These are phyloP conservation scores for Toxicodendron radicans DNA, from an alignment of 345 rosid species.

Conservation along the genomic window DNA sequence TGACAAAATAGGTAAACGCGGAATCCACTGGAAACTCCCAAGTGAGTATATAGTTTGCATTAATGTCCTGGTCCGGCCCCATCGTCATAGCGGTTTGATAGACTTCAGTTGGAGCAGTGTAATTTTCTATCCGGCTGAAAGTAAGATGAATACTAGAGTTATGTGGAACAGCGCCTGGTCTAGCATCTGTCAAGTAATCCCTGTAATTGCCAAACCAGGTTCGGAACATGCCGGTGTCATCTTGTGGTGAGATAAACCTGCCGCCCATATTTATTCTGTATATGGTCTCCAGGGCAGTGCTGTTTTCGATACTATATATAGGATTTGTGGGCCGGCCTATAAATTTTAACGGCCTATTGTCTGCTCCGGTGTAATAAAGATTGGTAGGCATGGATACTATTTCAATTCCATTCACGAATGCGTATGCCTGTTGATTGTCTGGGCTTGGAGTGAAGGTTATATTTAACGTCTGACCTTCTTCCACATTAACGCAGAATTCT, in stretches of 20 bases:
- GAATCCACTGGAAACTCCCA: constrained; percentile 47
- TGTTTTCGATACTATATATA: neutral
- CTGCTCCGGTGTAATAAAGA: neutral
- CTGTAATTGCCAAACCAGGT: constrained; percentile 6
- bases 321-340: neutral
- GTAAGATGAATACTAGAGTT: neutral
- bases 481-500: neutral
- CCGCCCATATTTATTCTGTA: constrained; percentile 38
- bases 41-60: constrained; percentile 29
- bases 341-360: no score
- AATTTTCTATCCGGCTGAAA: constrained; percentile 9
- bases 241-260: fast-evolving
- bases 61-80: constrained; percentile 14
- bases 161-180: neutral
- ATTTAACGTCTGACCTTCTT: no score
- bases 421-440: neutral
- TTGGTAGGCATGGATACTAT: constrained; percentile 1
- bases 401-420: neutral
- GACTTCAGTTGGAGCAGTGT: constrained; percentile 35
- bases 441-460: neutral
- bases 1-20: constrained; percentile 29
- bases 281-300: constrained; percentile 29
- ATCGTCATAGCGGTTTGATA: constrained; percentile 33
- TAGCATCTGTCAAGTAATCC: neutral
- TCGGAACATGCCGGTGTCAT: constrained; percentile 37